Conservation (phyloP, 176 grass and related monocot species). For the Eleusine indica region DNA sequence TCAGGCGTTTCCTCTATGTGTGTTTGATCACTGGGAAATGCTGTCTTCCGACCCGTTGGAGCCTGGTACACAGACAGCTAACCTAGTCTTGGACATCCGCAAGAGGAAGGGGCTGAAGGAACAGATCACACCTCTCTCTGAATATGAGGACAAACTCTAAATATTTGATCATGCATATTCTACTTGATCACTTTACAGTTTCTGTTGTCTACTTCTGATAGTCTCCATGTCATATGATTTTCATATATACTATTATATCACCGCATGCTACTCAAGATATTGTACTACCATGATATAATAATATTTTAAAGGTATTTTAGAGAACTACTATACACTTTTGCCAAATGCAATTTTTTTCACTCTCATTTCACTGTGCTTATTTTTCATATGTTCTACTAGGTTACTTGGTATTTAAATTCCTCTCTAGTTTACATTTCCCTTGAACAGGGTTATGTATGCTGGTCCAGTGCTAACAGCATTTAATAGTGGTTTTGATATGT, state of each 20-base stretch:
- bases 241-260: neutral
- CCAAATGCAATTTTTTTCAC: neutral
- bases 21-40: slow-evolving; percentile 76
- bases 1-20: slow-evolving; percentile 63
- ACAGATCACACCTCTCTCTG: slow-evolving; percentile 72
- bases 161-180: neutral
- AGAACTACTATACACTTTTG: neutral
- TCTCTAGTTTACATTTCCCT: neutral
- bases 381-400: neutral
- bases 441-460: neutral
- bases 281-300: slow-evolving; percentile 3
- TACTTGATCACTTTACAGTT: neutral
- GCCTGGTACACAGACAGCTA: slow-evolving; percentile 29
- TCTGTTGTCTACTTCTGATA: neutral
- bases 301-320: slow-evolving; percentile 1
- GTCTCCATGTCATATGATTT: neutral
- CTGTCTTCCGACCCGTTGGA: slow-evolving; percentile 73
- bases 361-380: neutral
- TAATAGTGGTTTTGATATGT: neutral
- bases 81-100: slow-evolving; percentile 49
- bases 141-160: slow-evolving; percentile 76
- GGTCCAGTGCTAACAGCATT: neutral
- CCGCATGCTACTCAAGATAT: slow-evolving; percentile 1
- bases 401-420: neutral
- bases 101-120: slow-evolving; percentile 51